Base-by-base conservation (phyloP, 1,284 basidiomycete genomes). In the Tylopilus sp. region DNA sequence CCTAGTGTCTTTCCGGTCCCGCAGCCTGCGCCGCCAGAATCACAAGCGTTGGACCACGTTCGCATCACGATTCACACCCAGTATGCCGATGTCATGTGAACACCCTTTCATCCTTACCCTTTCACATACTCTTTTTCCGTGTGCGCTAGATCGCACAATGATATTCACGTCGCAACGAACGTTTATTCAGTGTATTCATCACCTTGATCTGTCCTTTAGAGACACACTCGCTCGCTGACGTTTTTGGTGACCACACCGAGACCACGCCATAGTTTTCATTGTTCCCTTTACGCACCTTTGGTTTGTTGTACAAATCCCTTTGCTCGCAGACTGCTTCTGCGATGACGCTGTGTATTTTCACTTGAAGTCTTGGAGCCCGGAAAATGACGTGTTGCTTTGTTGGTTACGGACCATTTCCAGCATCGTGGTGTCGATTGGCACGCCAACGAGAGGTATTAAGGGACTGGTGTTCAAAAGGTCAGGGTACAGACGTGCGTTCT, bases 51-150 rank as follows among this genome's bases (percentile, higher is more conserved):
- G 28, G 44, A 52, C 10, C 38, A 35, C 10, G 26, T 63, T 36
- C 43, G 25, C 29, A 46, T 64, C 39, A 50, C 45, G 3, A 49
- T 60, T 41, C 60, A 63, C 29, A 51, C 57, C 23, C 42, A 46
- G 9, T 18, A 36, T 19, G 34, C 37, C 16, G 30, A 16, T 3
- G 23, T 43, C 38, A n/a, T 23, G 39, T 60, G 55, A 23, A 62
- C 34, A 19, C 18, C 31, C 6, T 16, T 15, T 23, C 21, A 6
- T 36, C 13, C 4, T 46, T 42, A 30, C 6, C 11, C 12, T 0
- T 46, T 40, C 9, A 6, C 21, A n/a, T 33, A 21, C 7, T 44
- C 33, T 15, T 33, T 34, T 34, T 25, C 5, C 4, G n/a, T 11
- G 49, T 58, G 59, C 37, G 48, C 59, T 15, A 49, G 48, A 41